A percentile compares a stretch with the other conserved stretches of the same genome.
Evolutionary conservation across 345 rosid genomes (phyloP).

Genomic region (Rubroshorea leprosula): DNA sequence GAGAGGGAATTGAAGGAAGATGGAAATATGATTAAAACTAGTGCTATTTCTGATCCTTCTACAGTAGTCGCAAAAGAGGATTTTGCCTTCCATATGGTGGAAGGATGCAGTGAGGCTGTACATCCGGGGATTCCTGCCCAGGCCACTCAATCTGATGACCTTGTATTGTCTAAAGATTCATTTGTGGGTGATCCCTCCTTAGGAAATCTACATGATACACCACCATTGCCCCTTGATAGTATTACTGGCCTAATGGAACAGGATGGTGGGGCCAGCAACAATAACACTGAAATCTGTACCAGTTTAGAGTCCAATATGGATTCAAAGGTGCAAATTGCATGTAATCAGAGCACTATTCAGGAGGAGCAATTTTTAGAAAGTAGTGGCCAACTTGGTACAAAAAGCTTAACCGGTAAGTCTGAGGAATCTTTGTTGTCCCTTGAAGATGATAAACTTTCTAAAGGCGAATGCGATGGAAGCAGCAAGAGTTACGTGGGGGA

Average conservation of each 20-base stretch:
- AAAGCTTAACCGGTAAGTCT: conserved; percentile 18
- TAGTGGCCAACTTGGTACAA: conserved; percentile 19
- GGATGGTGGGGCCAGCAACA: conserved; percentile 22
- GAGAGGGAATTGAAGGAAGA: conserved; percentile 26
- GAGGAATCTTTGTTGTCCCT: conserved; percentile 22
- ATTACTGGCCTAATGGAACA: conserved; percentile 16
- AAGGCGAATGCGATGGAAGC: conserved; percentile 21
- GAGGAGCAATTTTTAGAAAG: conserved; percentile 20
- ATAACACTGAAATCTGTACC: conserved; percentile 13
- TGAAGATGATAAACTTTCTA: conserved; percentile 22
- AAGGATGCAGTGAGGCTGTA: conserved; percentile 27
- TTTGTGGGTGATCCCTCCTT: conserved; percentile 19
- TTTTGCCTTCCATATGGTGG: conserved; percentile 27
- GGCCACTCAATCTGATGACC: conserved; percentile 21
- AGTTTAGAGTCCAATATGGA: conserved; percentile 20
- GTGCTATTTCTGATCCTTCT: conserved; percentile 23
- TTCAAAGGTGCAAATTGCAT: conserved; percentile 15
- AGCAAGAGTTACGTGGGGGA: conserved; percentile 12
- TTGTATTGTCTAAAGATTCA: conserved; percentile 18
- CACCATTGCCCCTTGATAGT: conserved; percentile 16
- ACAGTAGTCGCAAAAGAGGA: conserved; percentile 21
- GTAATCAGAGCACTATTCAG: conserved; percentile 9
- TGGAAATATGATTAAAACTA: conserved; percentile 15
- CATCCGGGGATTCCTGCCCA: conserved; percentile 12
- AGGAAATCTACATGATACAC: conserved; percentile 11